A percentile compares a stretch with the other conserved stretches of the same genome.
These are phyloP conservation scores for Hymenoscyphus repandus DNA, from an alignment of 2,329 filamentous ascomycete species.

Conservation along the genomic window DNA sequence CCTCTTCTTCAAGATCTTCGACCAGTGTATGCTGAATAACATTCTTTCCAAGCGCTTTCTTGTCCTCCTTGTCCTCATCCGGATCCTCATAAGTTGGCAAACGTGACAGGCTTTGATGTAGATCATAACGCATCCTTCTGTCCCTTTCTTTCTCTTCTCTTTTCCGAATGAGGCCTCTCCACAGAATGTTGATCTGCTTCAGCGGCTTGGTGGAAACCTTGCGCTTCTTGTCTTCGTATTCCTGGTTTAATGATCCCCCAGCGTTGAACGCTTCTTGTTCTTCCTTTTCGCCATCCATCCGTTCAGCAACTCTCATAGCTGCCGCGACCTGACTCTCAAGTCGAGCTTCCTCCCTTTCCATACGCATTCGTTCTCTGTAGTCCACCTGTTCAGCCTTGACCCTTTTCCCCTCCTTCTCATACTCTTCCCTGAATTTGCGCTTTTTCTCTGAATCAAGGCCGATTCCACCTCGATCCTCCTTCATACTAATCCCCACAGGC, in stretches of 20 bases:
- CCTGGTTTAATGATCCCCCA: constrained; percentile 20
- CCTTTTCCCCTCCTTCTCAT: constrained; percentile 53
- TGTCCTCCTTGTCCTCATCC: constrained; percentile 69
- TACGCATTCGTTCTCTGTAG: constrained; percentile 66
- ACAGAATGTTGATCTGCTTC: constrained; percentile 70
- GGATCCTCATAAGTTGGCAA: constrained; percentile 64
- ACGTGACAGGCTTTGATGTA: constrained; percentile 58
- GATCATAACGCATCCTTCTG: constrained; percentile 55
- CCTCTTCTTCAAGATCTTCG: constrained; percentile 70
- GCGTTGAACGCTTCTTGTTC: constrained; percentile 14
- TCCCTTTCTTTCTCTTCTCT: constrained; percentile 68
- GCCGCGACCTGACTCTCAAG: constrained; percentile 65
- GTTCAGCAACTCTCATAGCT: constrained; percentile 79
- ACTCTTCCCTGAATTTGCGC: constrained; percentile 63
- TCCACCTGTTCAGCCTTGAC: constrained; percentile 61
- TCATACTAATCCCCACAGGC: constrained; percentile 71
- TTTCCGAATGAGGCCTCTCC: constrained; percentile 67
- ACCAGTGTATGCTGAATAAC: constrained; percentile 52
- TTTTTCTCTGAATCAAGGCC: constrained; percentile 81
- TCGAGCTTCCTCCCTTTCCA: constrained; percentile 63
- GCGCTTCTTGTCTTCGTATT: constrained; percentile 18
- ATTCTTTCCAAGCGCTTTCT: constrained; percentile 58
- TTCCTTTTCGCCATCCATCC: constrained; percentile 45
- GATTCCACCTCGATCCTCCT: constrained; percentile 77
- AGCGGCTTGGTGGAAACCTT: constrained; percentile 44